Base-by-base conservation (phyloP, 805 yeast genomes). In the Sugiyamaella lignohabitans region DNA sequence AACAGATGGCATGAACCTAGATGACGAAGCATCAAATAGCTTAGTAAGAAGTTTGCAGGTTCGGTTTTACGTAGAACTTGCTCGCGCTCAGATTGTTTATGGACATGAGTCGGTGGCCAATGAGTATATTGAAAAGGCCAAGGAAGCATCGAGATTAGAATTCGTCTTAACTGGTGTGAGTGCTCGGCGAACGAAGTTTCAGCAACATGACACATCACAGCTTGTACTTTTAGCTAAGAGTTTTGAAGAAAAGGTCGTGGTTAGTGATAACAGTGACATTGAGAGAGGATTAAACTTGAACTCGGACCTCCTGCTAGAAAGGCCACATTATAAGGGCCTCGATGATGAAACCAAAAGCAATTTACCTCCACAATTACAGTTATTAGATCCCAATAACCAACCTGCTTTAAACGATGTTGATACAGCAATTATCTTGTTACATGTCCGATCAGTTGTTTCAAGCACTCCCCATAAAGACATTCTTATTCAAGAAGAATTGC, bases 101-200 rank as follows among this genome's bases (percentile, higher is more conserved):
- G 64, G 57, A n/a, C 60, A 66, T 24, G 61, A 62, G 1, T 54
- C 49, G 2, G 42, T 44, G 20, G 60, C 66, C 4, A 46, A 49
- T 16, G 20, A 56, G 54, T 5, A 24, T 40, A 5, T 46, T 66
- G 6, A 45, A 46, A 2, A 45, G 14, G 68, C 63, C 2, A 49
- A 51, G 27, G 74, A 73, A 51, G 86, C 81, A 1, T 74, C 78
- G 38, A 72, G 74, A 11, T 59, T 82, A 8, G 78, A 88, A 0
- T 75, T 82, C 53, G 75, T 82, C 0, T 66, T 91, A 40, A 84
- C 97, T 1, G 98, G 98, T 54, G 85, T 93, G 47, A 80, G 80
- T 55, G 96, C 96, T 6, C 83, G 80, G 60, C 73, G 93, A 59
- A 91, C 98, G 3, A 85, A 85, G 62, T 86, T 70, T 62, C 98